Evolutionary conservation across 108 stramenopile genomes (phyloP), one percentile per base, ranked within the genome.

Genomic region (Nitzschia palea): DNA sequence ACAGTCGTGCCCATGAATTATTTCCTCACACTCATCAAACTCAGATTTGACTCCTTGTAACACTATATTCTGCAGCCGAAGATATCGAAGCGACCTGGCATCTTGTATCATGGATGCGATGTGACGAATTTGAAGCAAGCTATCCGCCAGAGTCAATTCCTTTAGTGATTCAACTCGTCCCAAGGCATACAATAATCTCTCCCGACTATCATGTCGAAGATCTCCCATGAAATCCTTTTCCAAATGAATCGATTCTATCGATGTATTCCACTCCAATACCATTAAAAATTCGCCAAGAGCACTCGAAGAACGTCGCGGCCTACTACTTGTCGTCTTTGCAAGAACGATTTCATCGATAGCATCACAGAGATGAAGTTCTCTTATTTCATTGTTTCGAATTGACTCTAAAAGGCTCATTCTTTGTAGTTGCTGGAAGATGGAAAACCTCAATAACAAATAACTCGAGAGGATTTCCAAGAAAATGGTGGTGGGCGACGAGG

Each of bases 191-290:
- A 63, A 5, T 2, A 63, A 18, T 26, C 23, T 18, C 6, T 3
- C 3, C 12, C 62, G 62, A 47, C 27, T 15, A 47, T 44, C 44
- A 14, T 44, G 27, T 27, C 62, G 42, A 25, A 63, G 42, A 18
- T 47, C 43, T 14, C 44, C 62, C 5, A 63, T 23, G 30, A 63
- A 63, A 12, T 63, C 44, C 30, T 45, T n/a, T 63, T 63, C 62
- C 5, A 63, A 36, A 3, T 47, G 43, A 63, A 63, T 47, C 44
- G 62, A 47, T 23, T 28, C 45, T 22, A 63, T 44, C 44, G 35
- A 40, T 23, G 43, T 31, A 28, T 63, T 63, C 8, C 47, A 23
- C 3, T 26, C 28, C 27, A 63, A 23, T 44, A 44, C 62, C 2
- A 47, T 44, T 4, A 59, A 48, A 20, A 48, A 48, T 5, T 48